Base-by-base conservation (phyloP, 2,329 filamentous ascomycete genomes). In the Helminthosporium solani region DNA sequence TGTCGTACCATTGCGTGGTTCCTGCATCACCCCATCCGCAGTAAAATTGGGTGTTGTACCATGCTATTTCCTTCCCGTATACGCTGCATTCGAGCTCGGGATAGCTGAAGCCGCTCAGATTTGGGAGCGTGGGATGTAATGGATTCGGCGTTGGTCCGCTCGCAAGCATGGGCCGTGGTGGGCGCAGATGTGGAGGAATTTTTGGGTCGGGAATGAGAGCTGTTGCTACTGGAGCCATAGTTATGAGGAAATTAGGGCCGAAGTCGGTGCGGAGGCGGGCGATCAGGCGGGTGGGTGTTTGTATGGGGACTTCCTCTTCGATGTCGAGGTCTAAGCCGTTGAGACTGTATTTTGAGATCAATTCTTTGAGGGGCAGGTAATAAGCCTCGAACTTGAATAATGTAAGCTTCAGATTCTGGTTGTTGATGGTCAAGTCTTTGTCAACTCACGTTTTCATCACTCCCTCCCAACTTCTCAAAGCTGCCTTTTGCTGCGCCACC, bases 11-110 rank as follows among this genome's bases (percentile, higher is more conserved):
- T 18, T 65, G 60, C 2, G 75, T 75, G 12, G 68, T 76, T 21
- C 77, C 73, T 1, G 84, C 81, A 39, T 83, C 82, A 7, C 89
- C 89, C 85, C 89, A 96, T 1, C 90, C 90, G 63, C 88, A 94
- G 76, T 96, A 96, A 70, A 96, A 95, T 64, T 96, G 91, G 5
- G 86, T 79, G 64, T 96, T 96, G 69, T 96, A 96, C 83, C 90
- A 96, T 2, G 79, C 78, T 21, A 96, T 87, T 34, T 85, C 63
- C 15, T 47, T 45, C 2, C 63, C 68, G 6, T 52, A 57, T 3
- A 58, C 53, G 31, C 63, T 64, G 37, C 60, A 65, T 65, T 95
- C 89, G 2, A 96, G 78, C 9, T 83, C 76, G 35, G 83, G 77
- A 69, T 96, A 96, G 65, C 83, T 80, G 68, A 96, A 96, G 0